These are phyloP conservation scores for Suillus lakei DNA, from an alignment of 768 basidiomycete genomes.

Conservation along the genomic window DNA sequence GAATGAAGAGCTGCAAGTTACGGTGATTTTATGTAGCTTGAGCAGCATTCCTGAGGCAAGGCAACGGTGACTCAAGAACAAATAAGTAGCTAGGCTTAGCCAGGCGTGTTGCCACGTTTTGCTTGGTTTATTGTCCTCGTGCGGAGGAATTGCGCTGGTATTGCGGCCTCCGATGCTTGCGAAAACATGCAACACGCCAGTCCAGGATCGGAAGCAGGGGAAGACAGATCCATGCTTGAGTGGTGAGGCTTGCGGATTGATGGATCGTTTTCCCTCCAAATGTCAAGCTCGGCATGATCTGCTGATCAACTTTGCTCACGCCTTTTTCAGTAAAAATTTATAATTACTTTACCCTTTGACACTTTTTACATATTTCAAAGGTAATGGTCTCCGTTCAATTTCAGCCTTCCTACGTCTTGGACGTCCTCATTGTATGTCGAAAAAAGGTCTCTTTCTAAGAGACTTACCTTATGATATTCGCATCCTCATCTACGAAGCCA, in stretches of 20 bases:
- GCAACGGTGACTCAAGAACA: constrained; percentile 18
- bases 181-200: constrained; percentile 7
- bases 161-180: constrained; percentile 23
- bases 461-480: constrained; percentile 40
- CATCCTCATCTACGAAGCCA: constrained; percentile 36
- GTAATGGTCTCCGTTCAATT: neutral
- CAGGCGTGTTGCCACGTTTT: constrained; percentile 20
- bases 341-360: neutral
- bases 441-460: constrained; percentile 21
- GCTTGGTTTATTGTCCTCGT: constrained; percentile 19
- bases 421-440: neutral
- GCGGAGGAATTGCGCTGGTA: constrained; percentile 29
- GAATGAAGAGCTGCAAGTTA: constrained; percentile 9
- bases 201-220: constrained; percentile 5
- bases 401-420: neutral
- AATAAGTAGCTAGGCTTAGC: constrained; percentile 11
- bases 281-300: constrained; percentile 7
- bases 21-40: constrained; percentile 15
- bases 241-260: constrained; percentile 24
- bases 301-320: constrained; percentile 5
- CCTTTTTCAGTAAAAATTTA: constrained; percentile 2
- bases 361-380: neutral
- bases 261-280: constrained; percentile 9
- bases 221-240: constrained; percentile 29
- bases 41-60: constrained; percentile 14